phyloP scores from a whole-genome alignment of 2,329 filamentous ascomycete genomes.

The Colletotrichum sp. region DNA sequence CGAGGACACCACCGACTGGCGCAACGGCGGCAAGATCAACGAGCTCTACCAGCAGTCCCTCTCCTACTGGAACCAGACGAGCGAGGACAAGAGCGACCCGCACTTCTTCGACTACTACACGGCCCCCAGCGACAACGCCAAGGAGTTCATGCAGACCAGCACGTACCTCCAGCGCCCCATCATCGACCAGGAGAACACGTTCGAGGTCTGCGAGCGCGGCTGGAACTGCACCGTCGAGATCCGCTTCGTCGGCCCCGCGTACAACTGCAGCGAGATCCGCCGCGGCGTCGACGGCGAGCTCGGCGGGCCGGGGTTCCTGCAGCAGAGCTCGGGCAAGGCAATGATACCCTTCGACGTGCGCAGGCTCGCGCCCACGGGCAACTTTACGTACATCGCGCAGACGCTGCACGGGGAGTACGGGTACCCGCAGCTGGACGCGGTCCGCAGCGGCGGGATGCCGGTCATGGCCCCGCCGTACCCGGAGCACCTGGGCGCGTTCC shows the following conservation, averaged over 20 bases:
- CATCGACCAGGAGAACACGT: slow-evolving; percentile 28
- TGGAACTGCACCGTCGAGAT: slow-evolving; percentile 40
- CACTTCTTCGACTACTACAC: slow-evolving; percentile 38
- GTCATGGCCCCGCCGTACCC: slow-evolving; percentile 24
- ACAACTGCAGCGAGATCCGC: slow-evolving; percentile 31
- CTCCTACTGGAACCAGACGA: slow-evolving; percentile 36
- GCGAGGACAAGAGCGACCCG: slow-evolving; percentile 15
- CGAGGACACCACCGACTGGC: slow-evolving; percentile 38
- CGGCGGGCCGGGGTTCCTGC: not conserved
- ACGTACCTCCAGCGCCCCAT: slow-evolving; percentile 27
- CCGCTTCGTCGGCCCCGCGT: slow-evolving; percentile 37
- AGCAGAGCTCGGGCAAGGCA: slow-evolving; percentile 21
- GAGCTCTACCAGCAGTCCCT: slow-evolving; percentile 30
- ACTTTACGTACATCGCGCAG: slow-evolving; percentile 34
- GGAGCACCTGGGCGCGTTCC: slow-evolving; percentile 33
- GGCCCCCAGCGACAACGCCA: slow-evolving; percentile 23
- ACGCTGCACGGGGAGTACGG: slow-evolving; percentile 33
- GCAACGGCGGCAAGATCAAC: slow-evolving; percentile 31
- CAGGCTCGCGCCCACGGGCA: slow-evolving; percentile 30
- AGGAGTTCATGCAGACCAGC: slow-evolving; percentile 30
- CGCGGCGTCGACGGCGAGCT: slow-evolving; percentile 7
- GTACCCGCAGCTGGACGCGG: slow-evolving; percentile 25
- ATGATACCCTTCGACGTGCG: slow-evolving; percentile 29
- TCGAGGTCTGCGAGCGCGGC: slow-evolving; percentile 34
- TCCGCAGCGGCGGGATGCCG: slow-evolving; percentile 30